phyloP scores from a whole-genome alignment of 371 early-diverging fungal species.

The Mortierella sp. region DNA sequence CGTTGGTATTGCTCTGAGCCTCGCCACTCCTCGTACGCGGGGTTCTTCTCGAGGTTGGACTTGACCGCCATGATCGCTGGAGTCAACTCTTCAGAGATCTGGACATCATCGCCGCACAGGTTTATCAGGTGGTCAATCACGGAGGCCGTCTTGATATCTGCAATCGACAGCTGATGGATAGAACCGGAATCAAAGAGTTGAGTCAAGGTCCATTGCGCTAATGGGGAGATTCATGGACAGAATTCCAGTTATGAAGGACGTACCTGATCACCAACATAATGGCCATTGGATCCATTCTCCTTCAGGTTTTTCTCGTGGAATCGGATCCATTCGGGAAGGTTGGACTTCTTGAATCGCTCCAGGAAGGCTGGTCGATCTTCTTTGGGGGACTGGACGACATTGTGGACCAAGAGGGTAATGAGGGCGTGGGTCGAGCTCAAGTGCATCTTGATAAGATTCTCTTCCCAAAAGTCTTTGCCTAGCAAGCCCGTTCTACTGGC shows the following conservation, averaged over 20 bases:
- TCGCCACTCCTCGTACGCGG: conserved; percentile 23
- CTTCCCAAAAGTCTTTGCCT: conserved; percentile 52
- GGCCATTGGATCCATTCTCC: no score
- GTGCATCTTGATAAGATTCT: conserved; percentile 53
- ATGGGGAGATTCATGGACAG: no score
- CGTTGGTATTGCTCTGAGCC: conserved; percentile 34
- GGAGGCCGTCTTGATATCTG: conserved; percentile 41
- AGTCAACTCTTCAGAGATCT: conserved; percentile 37
- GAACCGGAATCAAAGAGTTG: no score
- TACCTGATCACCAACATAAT: no score
- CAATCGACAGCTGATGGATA: no score
- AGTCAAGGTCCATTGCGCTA: no score
- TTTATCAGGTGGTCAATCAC: conserved; percentile 18
- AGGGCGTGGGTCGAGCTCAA: conserved; percentile 43
- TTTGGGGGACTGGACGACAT: conserved; percentile 11
- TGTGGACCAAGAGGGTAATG: conserved; percentile 15
- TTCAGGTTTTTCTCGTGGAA: conserved; percentile 22
- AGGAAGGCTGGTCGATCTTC: conserved; percentile 25
- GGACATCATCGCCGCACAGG: conserved; percentile 18
- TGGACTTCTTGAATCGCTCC: conserved; percentile 22
- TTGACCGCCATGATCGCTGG: conserved; percentile 42
- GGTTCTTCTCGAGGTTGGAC: conserved; percentile 28
- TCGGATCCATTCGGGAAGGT: conserved; percentile 21
- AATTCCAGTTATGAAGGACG: no score
- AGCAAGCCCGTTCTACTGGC: conserved; percentile 52